Conservation (phyloP, 2,329 filamentous ascomycete genomes). For the Geosmithia putterillii region DNA sequence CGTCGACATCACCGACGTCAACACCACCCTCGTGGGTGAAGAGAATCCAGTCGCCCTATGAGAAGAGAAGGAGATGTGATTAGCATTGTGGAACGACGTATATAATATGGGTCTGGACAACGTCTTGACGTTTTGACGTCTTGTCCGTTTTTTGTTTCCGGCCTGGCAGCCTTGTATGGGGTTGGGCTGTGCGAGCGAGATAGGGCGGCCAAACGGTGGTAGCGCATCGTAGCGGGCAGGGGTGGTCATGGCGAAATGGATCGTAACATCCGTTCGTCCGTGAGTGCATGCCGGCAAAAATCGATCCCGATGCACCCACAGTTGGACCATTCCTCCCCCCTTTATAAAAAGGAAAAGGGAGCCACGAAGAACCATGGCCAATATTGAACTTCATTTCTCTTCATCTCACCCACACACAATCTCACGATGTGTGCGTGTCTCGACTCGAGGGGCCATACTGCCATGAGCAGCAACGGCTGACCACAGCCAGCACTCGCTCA, state of each 20-base stretch:
- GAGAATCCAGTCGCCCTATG: slow-evolving; percentile 95
- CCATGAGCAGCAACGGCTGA: background rate
- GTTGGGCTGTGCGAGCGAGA: background rate
- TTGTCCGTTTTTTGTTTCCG: background rate
- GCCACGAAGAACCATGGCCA: background rate
- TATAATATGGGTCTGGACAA: background rate
- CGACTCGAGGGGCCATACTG: background rate
- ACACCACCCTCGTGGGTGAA: slow-evolving; percentile 99
- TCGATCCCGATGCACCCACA: slow-evolving; percentile 9
- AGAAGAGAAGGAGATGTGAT: background rate
- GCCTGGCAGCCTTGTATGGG: background rate
- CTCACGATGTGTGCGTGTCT: background rate
- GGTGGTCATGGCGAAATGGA: slow-evolving; percentile 3
- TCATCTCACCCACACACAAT: background rate
- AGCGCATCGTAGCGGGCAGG: background rate
- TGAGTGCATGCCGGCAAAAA: slow-evolving; percentile 10
- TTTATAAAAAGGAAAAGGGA: slow-evolving; percentile 1
- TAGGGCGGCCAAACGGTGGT: background rate
- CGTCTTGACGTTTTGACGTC: background rate
- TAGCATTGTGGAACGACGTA: background rate
- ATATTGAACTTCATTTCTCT: background rate
- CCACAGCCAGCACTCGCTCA: background rate
- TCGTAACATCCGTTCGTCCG: slow-evolving; percentile 27
- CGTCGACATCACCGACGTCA: slow-evolving; percentile 97
- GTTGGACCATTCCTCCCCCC: background rate